A percentile compares a stretch with the other conserved stretches of the same genome.
Evolutionary conservation across 805 yeast species (phyloP).

Genomic region (Ogataea pignaliae): DNA sequence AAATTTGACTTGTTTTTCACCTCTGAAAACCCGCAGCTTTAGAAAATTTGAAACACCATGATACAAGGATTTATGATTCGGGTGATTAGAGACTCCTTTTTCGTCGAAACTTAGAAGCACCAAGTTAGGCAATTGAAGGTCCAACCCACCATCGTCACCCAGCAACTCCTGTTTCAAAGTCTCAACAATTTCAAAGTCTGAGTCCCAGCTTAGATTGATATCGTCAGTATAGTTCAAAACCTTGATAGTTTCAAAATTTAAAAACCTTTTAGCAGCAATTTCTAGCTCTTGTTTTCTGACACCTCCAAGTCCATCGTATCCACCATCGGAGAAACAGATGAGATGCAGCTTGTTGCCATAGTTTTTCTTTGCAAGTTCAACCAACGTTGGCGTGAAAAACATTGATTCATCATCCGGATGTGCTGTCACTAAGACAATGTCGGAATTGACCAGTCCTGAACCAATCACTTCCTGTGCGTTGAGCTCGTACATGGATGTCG

Average conservation of each 20-base stretch:
- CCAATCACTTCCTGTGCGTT: background rate
- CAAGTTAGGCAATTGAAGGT: conserved; percentile 18
- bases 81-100: conserved; percentile 77
- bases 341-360: conserved; percentile 51
- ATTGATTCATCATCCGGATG: conserved; percentile 99
- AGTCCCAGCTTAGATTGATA: conserved; percentile 64
- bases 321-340: conserved; percentile 74
- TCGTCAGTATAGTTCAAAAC: conserved; percentile 63
- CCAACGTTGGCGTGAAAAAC: conserved; percentile 85
- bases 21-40: conserved; percentile 2
- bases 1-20: conserved; percentile 9
- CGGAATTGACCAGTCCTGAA: conserved; percentile 21
- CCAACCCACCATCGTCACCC: conserved; percentile 7
- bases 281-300: conserved; percentile 57
- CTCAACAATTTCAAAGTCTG: conserved; percentile 32
- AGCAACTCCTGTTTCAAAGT: conserved; percentile 29
- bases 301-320: conserved; percentile 68
- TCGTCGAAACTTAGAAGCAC: conserved; percentile 76
- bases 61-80: conserved; percentile 73
- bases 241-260: conserved; percentile 44
- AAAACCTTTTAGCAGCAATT: conserved; percentile 42
- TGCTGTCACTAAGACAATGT: conserved; percentile 52
- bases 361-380: conserved; percentile 43
- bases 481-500: background rate
- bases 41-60: conserved; percentile 42